Evolutionary conservation across 306 rosid species (phyloP), one percentile per base, ranked within the genome.

Genomic region (Fagus sylvatica): DNA sequence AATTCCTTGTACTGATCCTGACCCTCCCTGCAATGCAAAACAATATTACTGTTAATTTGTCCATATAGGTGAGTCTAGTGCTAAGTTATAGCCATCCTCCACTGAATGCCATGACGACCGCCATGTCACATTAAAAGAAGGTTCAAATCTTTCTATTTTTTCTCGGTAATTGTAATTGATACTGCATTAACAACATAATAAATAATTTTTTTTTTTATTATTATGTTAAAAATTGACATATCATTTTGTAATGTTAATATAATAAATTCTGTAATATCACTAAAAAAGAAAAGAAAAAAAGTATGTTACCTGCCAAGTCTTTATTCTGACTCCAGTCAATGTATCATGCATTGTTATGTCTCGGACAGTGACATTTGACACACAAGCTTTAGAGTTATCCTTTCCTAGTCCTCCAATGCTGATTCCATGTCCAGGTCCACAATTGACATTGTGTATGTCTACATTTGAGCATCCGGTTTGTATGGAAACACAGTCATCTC

Each of bases 401-500:
- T 16, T 87, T 55, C 98, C 98, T 0, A 95, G 89, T 32, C 95
- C 79, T 80, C 98, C 98, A 2, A 95, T 89, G 56, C 93, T 90
- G 53, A 85, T 74, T 43, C 91, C 94, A 76, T 92, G 97, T n/a
- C 97, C 91, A 4, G 97, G 95, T 51, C 97, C 97, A 78, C 97
- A 92, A 67, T 87, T 77, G 1, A 92, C 82, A 15, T 87, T 72
- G 82, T 90, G 96, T 72, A 89, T 79, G 76, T 84, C 84, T 74
- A 91, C 64, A 46, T 82, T 79, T 13, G 95, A 92, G 75, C 95
- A 90, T 46, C 97, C 97, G 15, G 93, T 81, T 84, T 92, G 97
- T 79, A 92, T 60, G 0, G 97, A 92, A 28, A 92, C 80, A 43
- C 97, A 92, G 39, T 92, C 97, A 85, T 92, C 97, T 1, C 97